Evolutionary conservation across 202 grass and related monocot species (phyloP).

Genomic region (Setaria italica): DNA sequence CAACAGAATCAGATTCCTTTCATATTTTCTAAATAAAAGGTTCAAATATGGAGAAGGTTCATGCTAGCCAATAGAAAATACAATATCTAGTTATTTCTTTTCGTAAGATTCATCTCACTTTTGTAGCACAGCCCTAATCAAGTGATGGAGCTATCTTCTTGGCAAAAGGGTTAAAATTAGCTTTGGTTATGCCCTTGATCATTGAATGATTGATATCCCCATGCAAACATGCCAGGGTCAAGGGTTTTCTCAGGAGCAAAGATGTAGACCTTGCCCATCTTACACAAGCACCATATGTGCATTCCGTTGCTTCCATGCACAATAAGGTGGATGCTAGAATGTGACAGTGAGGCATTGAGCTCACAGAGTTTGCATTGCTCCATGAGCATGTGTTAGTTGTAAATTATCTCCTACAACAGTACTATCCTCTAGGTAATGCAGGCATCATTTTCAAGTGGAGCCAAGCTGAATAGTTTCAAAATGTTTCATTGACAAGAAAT

Average conservation of each 20-base stretch:
- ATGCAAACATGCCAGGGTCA: neutral
- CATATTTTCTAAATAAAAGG: conserved; percentile 38
- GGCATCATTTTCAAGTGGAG: conserved; percentile 20
- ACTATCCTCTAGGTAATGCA: neutral
- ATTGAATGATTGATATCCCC: neutral
- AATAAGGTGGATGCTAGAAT: conserved; percentile 31
- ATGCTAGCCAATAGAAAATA: conserved; percentile 26
- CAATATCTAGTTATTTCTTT: conserved; percentile 6
- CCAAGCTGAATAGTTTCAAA: conserved; percentile 34
- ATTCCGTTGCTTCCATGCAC: conserved; percentile 16
- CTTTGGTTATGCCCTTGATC: conserved; percentile 13
- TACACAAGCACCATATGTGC: conserved; percentile 30
- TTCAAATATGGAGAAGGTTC: conserved; percentile 33
- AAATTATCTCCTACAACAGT: neutral
- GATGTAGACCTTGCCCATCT: neutral
- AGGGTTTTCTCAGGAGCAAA: neutral
- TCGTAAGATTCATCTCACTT: conserved; percentile 16
- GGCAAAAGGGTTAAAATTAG: conserved; percentile 18
- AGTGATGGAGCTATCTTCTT: conserved; percentile 25
- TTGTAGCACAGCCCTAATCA: conserved; percentile 13
- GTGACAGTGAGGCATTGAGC: neutral
- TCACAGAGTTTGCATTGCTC: conserved; percentile 2
- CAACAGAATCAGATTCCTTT: conserved; percentile 68
- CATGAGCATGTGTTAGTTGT: neutral
- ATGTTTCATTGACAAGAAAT: conserved; percentile 19